Conservation (phyloP, 805 yeast species). For the Sugiyamaella smithiae region DNA sequence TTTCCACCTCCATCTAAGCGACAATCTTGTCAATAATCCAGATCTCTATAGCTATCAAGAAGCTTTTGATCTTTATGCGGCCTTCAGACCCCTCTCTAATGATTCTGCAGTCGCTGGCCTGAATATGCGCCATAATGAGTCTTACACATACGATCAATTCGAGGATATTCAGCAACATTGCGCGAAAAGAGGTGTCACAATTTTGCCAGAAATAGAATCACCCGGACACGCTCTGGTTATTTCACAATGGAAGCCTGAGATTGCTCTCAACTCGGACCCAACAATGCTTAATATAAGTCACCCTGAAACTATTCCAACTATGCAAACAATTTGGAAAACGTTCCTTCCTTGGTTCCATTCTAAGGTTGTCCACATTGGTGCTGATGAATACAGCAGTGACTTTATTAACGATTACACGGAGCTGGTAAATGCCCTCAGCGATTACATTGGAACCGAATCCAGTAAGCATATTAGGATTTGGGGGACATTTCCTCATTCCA, state of each 20-base stretch:
- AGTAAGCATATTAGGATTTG: neutral
- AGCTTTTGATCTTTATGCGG: neutral
- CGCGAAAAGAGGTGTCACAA: neutral
- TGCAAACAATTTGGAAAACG: constrained; percentile 10
- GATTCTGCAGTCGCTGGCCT: neutral
- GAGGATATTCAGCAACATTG: neutral
- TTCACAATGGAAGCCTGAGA: constrained; percentile 12
- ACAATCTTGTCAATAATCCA: neutral
- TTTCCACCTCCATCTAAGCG: neutral
- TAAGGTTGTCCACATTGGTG: constrained; percentile 10
- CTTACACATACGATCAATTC: neutral
- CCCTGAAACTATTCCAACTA: constrained; percentile 5
- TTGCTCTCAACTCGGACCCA: constrained; percentile 1
- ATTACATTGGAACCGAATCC: neutral
- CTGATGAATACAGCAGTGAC: constrained; percentile 6
- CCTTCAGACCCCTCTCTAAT: neutral
- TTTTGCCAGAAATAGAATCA: constrained; percentile 1
- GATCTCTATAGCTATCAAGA: neutral
- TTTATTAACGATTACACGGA: constrained; percentile 2
- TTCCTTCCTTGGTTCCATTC: constrained; percentile 13
- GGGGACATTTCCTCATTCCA: neutral
- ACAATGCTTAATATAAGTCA: constrained; percentile 7
- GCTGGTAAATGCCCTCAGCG: neutral
- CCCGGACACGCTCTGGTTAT: constrained; percentile 12
- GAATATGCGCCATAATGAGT: neutral